A percentile compares a stretch with the other conserved stretches of the same genome.
Conservation (phyloP, 192 early-diverging fungal species). For the Coemansia sp. region DNA sequence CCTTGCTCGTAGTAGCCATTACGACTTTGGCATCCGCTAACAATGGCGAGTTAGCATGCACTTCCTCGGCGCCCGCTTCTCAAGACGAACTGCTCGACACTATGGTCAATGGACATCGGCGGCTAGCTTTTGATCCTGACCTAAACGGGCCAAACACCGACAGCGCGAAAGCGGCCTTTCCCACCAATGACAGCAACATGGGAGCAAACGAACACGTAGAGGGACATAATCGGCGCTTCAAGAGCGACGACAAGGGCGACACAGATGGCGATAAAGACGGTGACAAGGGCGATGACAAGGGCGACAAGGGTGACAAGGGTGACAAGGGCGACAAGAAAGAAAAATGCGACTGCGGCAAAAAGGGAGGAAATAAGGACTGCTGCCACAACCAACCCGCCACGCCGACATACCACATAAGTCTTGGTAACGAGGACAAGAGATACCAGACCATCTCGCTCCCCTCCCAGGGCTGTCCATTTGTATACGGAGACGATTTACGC, state of each 20-base stretch:
- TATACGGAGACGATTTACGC: constrained; percentile 26
- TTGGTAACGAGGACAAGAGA: constrained; percentile 25
- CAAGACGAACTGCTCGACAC: not conserved
- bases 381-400: constrained; percentile 20
- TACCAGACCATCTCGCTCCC: constrained; percentile 52
- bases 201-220: not conserved
- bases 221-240: not conserved
- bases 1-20: not conserved
- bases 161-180: not conserved
- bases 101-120: not conserved
- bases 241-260: constrained; percentile 3
- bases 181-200: not conserved
- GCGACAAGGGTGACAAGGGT: not conserved
- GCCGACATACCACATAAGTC: constrained; percentile 46
- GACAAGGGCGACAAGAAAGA: constrained; percentile 4
- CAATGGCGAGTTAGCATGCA: not conserved
- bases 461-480: constrained; percentile 37
- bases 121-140: not conserved
- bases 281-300: not conserved
- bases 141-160: not conserved
- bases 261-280: too few relatives aligned
- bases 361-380: constrained; percentile 14
- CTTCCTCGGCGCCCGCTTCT: not conserved
- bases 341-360: constrained; percentile 8
- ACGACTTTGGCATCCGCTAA: not conserved